Conservation (phyloP, 331 rosid genomes). For the Acacia pycnantha region DNA sequence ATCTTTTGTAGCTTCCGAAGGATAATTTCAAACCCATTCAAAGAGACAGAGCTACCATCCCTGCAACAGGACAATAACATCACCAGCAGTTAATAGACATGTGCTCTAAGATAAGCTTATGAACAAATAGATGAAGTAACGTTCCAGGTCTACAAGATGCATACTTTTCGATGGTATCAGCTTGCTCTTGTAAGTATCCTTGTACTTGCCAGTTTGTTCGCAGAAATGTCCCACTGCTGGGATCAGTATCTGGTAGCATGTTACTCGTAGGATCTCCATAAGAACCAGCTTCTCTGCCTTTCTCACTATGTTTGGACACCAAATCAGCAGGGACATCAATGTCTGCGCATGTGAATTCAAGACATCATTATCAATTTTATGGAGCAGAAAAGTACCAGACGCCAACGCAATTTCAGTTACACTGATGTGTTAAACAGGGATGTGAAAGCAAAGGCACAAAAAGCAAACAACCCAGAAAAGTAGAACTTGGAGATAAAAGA, state of each 20-base stretch:
- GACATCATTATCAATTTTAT: slow-evolving; percentile 19
- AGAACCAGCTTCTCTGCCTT: slow-evolving; percentile 53
- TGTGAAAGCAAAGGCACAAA: slow-evolving; percentile 22
- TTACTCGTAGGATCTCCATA: slow-evolving; percentile 54
- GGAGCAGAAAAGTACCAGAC: background rate
- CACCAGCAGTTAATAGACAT: slow-evolving; percentile 24
- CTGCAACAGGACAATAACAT: slow-evolving; percentile 45
- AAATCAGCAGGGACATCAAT: slow-evolving; percentile 59
- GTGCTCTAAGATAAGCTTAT: slow-evolving; percentile 7
- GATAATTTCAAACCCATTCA: slow-evolving; percentile 70
- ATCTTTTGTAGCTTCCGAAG: slow-evolving; percentile 77
- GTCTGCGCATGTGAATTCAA: slow-evolving; percentile 47
- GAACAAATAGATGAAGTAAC: slow-evolving; percentile 10
- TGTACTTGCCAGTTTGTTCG: slow-evolving; percentile 93
- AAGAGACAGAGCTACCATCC: slow-evolving; percentile 67
- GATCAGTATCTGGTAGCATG: slow-evolving; percentile 51
- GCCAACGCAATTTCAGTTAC: background rate
- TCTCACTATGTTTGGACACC: slow-evolving; percentile 50
- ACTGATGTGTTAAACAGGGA: slow-evolving; percentile 24
- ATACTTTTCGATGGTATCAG: slow-evolving; percentile 86
- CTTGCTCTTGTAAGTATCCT: slow-evolving; percentile 92
- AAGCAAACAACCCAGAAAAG: slow-evolving; percentile 12
- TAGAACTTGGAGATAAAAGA: slow-evolving; percentile 13
- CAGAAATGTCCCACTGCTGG: slow-evolving; percentile 59
- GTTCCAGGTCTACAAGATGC: slow-evolving; percentile 27